Base-by-base conservation (phyloP, 192 early-diverging fungal species). In the Entomortierella lignicola region DNA sequence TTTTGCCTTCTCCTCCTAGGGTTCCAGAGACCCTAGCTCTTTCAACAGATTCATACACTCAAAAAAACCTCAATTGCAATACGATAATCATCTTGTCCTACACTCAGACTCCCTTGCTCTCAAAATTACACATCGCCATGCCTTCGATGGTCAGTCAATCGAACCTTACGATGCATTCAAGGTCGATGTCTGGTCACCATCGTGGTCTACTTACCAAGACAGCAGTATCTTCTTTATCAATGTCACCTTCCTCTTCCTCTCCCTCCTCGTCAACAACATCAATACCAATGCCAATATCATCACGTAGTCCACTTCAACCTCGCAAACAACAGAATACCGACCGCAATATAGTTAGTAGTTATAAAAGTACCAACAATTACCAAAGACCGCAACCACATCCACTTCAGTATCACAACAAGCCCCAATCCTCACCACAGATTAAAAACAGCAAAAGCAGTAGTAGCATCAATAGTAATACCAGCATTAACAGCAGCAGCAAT, bases 61-160 rank as follows among this genome's bases (percentile, higher is more conserved):
- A n/a, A n/a, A n/a, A n/a, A n/a, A n/a, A n/a, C n/a, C n/a, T n/a
- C n/a, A n/a, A n/a, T n/a, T n/a, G n/a, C n/a, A n/a, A n/a, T n/a
- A n/a, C n/a, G n/a, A n/a, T n/a, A n/a, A n/a, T n/a, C n/a, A n/a
- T n/a, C n/a, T n/a, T n/a, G n/a, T n/a, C n/a, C n/a, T n/a, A n/a
- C n/a, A n/a, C n/a, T n/a, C n/a, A n/a, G n/a, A n/a, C 25, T 61
- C 25, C 41, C 29, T 27, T 48, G 18, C 44, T 47, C 31, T 44
- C 48, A 18, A 18, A 37, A 11, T 20, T 17, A 18, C n/a, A 18
- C 47, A 25, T 18, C 31, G 25, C 32, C 60, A 71, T 71, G 60
- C 51, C 69, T 42, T 71, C 61, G 23, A 56, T 60, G 26, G 44
- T 60, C 30, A 57, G 54, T 50, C 69, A 52, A 37, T 57, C 60